These are phyloP conservation scores for Rhodotorula sp. DNA, from an alignment of 1,284 basidiomycete genomes.

Conservation along the genomic window DNA sequence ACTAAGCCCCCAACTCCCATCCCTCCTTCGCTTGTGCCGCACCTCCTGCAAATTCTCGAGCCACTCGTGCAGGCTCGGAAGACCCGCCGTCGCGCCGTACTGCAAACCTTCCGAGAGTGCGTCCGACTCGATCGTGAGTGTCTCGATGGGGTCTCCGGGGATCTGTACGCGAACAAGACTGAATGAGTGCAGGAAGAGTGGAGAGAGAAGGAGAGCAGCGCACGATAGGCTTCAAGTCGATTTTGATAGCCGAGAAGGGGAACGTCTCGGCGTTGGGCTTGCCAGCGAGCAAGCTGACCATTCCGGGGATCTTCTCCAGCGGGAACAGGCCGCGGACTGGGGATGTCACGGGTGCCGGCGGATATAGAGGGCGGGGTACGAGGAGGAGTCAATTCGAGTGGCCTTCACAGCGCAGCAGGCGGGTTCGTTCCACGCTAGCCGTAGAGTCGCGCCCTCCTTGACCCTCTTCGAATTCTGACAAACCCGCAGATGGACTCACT, in stretches of 20 bases:
- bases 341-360: neutral
- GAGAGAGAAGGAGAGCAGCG: neutral
- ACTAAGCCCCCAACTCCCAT: constrained; percentile 68
- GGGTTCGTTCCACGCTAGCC: neutral
- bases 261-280: constrained; percentile 84
- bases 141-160: constrained; percentile 25
- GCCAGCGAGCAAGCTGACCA: constrained; percentile 65
- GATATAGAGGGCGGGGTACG: neutral
- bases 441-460: no score
- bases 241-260: constrained; percentile 62
- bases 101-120: constrained; percentile 48
- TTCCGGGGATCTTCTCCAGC: constrained; percentile 69
- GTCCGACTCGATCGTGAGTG: constrained; percentile 46
- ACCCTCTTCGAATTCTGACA: neutral
- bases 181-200: neutral
- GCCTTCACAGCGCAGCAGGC: neutral
- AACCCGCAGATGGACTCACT: constrained; percentile 40
- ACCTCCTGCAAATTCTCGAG: constrained; percentile 43
- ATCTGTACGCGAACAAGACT: neutral
- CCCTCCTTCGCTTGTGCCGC: constrained; percentile 49
- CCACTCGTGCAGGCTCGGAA: constrained; percentile 58
- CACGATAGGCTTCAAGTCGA: constrained; percentile 36
- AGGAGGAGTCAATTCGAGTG: no score
- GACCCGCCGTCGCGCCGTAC: constrained; percentile 67
- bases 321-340: constrained; percentile 65